Evolutionary conservation across 129 eudicot species (phyloP).

Genomic region (Apium graveolens): DNA sequence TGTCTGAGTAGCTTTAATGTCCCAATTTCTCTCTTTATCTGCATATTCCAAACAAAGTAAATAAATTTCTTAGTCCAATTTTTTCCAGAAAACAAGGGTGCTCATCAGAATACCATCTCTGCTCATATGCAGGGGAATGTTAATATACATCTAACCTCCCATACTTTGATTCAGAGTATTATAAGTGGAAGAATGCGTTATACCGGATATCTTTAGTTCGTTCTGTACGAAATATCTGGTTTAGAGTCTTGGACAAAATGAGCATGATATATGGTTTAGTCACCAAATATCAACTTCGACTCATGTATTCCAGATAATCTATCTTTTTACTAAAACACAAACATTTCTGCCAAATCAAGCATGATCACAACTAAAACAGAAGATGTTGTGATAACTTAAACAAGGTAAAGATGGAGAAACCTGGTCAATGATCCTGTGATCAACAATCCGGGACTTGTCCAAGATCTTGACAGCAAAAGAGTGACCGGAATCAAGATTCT

Average conservation of each 20-base stretch:
- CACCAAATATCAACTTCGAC: background rate
- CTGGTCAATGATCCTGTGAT: conserved; percentile 76
- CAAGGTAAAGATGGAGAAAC: background rate
- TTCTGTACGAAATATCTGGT: too few species aligned
- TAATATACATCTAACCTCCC: too few species aligned
- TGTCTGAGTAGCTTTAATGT: conserved; percentile 78
- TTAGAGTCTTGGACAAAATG: too few species aligned
- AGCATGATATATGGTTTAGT: too few species aligned
- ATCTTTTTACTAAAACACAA: too few species aligned
- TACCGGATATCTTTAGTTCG: too few species aligned
- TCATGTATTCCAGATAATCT: too few species aligned
- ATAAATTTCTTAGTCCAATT: too few species aligned
- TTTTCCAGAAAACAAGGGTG: background rate
- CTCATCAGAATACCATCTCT: background rate
- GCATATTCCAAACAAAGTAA: conserved; percentile 16
- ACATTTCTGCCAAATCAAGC: background rate
- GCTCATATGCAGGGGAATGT: background rate
- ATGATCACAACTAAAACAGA: background rate
- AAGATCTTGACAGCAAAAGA: conserved; percentile 77
- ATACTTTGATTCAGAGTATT: too few species aligned
- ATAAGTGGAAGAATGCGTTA: too few species aligned
- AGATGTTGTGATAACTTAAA: background rate
- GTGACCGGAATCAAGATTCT: conserved; percentile 49
- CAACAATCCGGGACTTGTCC: conserved; percentile 52
- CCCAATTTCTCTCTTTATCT: conserved; percentile 91